Conservation (phyloP, 169 alveolate species). For the Plasmodium gonderi region DNA sequence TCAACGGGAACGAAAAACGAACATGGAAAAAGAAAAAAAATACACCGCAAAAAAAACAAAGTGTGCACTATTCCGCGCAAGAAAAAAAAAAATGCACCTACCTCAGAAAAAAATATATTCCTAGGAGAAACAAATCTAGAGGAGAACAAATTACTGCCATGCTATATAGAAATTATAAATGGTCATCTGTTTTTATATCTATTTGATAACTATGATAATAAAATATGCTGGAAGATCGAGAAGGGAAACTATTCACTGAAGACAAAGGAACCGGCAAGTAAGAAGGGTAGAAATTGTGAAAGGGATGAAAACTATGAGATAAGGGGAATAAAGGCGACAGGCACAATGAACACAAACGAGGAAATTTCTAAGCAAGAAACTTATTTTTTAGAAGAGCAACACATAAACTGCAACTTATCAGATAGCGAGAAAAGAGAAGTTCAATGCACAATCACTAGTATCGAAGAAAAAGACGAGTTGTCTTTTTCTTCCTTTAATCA, state of each 20-base stretch:
- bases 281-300: background rate
- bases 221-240: conserved; percentile 55
- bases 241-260: conserved; percentile 25
- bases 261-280: background rate
- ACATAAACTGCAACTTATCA: background rate
- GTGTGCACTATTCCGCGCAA: background rate
- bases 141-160: conserved; percentile 33
- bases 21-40: conserved; percentile 1
- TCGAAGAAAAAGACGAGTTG: conserved; percentile 3
- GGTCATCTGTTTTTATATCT: conserved; percentile 42
- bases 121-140: background rate
- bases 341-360: background rate
- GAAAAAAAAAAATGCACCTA: background rate
- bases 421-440: background rate
- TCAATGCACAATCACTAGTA: background rate
- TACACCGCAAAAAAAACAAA: background rate
- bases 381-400: background rate
- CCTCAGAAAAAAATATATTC: background rate
- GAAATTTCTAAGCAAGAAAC: background rate
- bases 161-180: conserved; percentile 56
- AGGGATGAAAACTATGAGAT: background rate
- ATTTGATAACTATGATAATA: conserved; percentile 55
- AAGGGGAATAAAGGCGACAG: background rate
- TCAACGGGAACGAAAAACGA: background rate
- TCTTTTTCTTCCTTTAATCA: background rate